Conservation (phyloP, 148 eudicot species). For the Beta vulgaris region DNA sequence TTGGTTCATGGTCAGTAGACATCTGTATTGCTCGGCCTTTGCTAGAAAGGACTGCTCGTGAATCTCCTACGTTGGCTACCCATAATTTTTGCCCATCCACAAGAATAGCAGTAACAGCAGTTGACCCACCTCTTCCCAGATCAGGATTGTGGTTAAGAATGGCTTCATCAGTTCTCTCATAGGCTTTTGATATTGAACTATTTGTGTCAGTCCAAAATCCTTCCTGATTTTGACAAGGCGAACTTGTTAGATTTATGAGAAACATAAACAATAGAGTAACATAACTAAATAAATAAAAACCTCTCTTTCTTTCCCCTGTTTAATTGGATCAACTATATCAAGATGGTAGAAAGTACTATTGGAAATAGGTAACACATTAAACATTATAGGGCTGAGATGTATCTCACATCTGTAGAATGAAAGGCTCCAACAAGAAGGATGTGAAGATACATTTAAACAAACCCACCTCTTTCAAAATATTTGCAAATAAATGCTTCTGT, state of each 20-base stretch:
- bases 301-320: neutral
- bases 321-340: neutral
- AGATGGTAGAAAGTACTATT: neutral
- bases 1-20: conserved; percentile 75
- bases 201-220: conserved; percentile 68
- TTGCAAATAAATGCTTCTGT: conserved; percentile 69
- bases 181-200: conserved; percentile 62
- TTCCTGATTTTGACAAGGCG: conserved; percentile 38
- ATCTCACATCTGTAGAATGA: neutral
- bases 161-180: conserved; percentile 72
- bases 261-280: neutral
- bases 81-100: conserved; percentile 56
- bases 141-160: conserved; percentile 69
- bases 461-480: conserved; percentile 68
- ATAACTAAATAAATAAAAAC: neutral
- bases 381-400: neutral
- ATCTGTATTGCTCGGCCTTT: conserved; percentile 63
- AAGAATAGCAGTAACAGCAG: conserved; percentile 82
- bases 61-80: conserved; percentile 87
- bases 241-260: neutral
- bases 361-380: neutral
- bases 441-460: neutral
- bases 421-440: neutral
- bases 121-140: conserved; percentile 84
- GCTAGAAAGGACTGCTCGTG: conserved; percentile 73